These are phyloP conservation scores for Fusarium incarnatum DNA, from an alignment of 2,329 filamentous ascomycete genomes.

Conservation along the genomic window DNA sequence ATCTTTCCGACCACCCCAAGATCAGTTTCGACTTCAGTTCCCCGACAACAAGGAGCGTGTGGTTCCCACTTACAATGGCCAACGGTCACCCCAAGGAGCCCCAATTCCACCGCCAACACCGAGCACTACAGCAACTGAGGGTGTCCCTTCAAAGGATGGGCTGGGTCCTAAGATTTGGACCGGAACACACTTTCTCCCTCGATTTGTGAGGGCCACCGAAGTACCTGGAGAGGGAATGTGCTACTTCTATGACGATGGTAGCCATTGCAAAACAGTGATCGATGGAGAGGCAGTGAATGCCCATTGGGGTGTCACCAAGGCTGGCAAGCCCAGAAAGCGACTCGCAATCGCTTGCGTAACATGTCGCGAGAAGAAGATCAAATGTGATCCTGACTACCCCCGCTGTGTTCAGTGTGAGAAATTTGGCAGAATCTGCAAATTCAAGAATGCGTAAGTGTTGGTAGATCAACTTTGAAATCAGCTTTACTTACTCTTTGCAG, in stretches of 20 bases:
- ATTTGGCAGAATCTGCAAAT: slow-evolving; percentile 86
- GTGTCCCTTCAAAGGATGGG: slow-evolving; percentile 66
- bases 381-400: slow-evolving; percentile 88
- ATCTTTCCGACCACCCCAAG: slow-evolving; percentile 50
- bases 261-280: slow-evolving; percentile 83
- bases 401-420: slow-evolving; percentile 94
- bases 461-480: slow-evolving; percentile 7
- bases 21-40: slow-evolving; percentile 53
- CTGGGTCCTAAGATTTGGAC: slow-evolving; percentile 77
- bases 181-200: slow-evolving; percentile 73
- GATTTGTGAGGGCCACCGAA: slow-evolving; percentile 72
- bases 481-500: slow-evolving; percentile 49
- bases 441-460: slow-evolving; percentile 83
- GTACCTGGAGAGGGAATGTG: slow-evolving; percentile 83
- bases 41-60: slow-evolving; percentile 52
- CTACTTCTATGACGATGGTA: slow-evolving; percentile 88
- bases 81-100: slow-evolving; percentile 40
- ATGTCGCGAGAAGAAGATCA: slow-evolving; percentile 97
- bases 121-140: slow-evolving; percentile 54
- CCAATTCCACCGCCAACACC: slow-evolving; percentile 48
- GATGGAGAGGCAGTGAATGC: slow-evolving; percentile 90
- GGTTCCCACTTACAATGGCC: slow-evolving; percentile 45
- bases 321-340: slow-evolving; percentile 90
- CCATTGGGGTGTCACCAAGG: slow-evolving; percentile 93
- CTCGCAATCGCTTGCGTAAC: slow-evolving; percentile 93